A percentile compares a stretch with the other conserved stretches of the same genome.
Evolutionary conservation across 345 rosid species (phyloP).

Genomic region (Cardamine chenopodiifolia): DNA sequence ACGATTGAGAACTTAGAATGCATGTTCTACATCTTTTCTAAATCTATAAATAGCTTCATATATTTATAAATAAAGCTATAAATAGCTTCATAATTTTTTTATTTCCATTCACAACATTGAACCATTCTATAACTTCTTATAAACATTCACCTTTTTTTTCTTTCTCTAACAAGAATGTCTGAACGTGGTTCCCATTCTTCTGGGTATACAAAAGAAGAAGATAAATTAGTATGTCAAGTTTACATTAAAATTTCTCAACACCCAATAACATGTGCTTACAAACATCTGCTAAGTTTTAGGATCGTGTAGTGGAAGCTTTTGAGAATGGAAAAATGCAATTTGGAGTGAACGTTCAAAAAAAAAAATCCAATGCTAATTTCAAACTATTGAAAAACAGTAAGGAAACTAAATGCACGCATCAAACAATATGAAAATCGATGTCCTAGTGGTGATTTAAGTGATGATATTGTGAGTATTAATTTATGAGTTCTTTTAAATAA

Average conservation of each 20-base stretch:
- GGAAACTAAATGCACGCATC: background rate
- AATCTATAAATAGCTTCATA: too few species aligned
- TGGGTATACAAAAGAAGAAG: background rate
- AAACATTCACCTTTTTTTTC: background rate
- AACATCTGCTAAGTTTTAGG: background rate
- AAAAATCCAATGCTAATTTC: background rate
- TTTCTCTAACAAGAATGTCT: background rate
- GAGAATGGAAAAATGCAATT: background rate
- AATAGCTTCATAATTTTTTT: background rate
- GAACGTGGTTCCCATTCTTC: too few species aligned
- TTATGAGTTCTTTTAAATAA: too few species aligned
- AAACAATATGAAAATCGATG: background rate
- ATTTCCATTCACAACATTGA: background rate
- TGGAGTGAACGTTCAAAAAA: background rate
- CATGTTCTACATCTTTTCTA: too few species aligned
- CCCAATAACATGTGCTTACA: background rate
- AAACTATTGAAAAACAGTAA: background rate
- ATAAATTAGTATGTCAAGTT: background rate
- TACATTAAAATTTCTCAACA: conserved; percentile 6
- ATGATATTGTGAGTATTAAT: background rate
- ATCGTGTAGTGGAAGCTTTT: background rate
- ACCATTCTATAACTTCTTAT: background rate
- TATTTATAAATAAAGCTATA: background rate
- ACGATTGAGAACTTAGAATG: too few species aligned
- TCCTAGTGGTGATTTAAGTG: background rate